Percentiles rank a stretch among this genome's conserved stretches.
phyloP scores from a whole-genome alignment of 2,329 filamentous ascomycete genomes.

The Trichothecium roseum region DNA sequence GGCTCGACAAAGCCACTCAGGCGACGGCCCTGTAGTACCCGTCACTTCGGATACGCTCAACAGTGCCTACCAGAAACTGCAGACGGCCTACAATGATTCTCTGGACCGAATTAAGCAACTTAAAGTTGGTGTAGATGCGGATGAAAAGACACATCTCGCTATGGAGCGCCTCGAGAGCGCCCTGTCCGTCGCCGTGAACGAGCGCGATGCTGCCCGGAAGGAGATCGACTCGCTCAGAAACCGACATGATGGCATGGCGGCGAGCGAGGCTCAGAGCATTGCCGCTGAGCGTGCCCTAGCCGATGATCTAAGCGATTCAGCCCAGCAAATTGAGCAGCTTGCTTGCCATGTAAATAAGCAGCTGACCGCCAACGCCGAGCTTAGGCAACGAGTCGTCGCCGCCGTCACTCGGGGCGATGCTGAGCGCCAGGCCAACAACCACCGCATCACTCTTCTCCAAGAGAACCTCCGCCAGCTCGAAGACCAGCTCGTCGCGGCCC shows the following conservation, averaged over 20 bases:
- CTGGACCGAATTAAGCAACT: conserved; percentile 56
- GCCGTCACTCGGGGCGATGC: conserved; percentile 76
- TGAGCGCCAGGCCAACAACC: conserved; percentile 70
- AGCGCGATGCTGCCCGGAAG: conserved; percentile 61
- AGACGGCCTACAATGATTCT: conserved; percentile 58
- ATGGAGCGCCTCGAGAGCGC: conserved; percentile 57
- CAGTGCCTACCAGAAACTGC: conserved; percentile 64
- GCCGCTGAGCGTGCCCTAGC: conserved; percentile 55
- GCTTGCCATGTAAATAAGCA: conserved; percentile 72
- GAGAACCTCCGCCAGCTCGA: conserved; percentile 70
- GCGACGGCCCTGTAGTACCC: conserved; percentile 21
- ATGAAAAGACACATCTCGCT: conserved; percentile 51
- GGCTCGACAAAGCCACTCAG: conserved; percentile 29
- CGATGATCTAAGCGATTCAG: conserved; percentile 61
- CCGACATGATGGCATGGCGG: conserved; percentile 48
- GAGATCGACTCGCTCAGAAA: conserved; percentile 52
- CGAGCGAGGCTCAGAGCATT: conserved; percentile 44
- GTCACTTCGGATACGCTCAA: conserved; percentile 63
- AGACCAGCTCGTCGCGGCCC: conserved; percentile 71
- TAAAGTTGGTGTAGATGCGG: conserved; percentile 26
- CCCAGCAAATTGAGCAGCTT: conserved; percentile 68
- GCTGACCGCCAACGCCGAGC: conserved; percentile 62
- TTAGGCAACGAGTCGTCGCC: conserved; percentile 66
- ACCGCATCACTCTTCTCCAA: conserved; percentile 77
- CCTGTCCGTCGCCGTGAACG: conserved; percentile 57